A percentile compares a stretch with the other conserved stretches of the same genome.
Evolutionary conservation across 768 basidiomycete genomes (phyloP).

Genomic region (Boletellus ananiceps): DNA sequence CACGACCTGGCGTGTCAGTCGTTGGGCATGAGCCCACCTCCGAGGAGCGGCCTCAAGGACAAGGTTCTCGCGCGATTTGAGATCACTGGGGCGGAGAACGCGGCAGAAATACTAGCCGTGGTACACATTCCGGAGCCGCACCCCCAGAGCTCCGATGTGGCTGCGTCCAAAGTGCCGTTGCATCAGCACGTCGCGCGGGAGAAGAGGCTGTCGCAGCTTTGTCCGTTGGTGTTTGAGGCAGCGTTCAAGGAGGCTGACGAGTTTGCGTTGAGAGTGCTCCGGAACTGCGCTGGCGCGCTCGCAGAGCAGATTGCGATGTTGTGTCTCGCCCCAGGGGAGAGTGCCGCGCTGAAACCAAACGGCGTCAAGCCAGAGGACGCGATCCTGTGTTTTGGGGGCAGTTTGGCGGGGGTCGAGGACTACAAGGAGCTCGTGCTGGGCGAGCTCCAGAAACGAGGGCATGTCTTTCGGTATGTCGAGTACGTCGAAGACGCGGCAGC

Average conservation of each 20-base stretch:
- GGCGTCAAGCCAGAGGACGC: constrained; percentile 50
- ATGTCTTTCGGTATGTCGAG: constrained; percentile 60
- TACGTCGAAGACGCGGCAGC: constrained; percentile 68
- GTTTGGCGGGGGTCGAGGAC: constrained; percentile 55
- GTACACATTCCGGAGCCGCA: constrained; percentile 59
- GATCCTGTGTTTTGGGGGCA: constrained; percentile 77
- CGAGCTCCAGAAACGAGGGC: constrained; percentile 51
- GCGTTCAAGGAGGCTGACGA: constrained; percentile 68
- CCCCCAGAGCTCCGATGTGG: constrained; percentile 21
- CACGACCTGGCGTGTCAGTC: constrained; percentile 50
- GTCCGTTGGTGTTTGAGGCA: constrained; percentile 72
- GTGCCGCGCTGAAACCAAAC: constrained; percentile 26
- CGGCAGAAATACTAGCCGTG: constrained; percentile 58
- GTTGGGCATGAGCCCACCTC: constrained; percentile 21
- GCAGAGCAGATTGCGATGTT: constrained; percentile 57
- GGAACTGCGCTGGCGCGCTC: constrained; percentile 47
- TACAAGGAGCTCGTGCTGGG: constrained; percentile 57
- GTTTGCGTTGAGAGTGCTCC: constrained; percentile 58
- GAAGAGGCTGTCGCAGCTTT: constrained; percentile 68
- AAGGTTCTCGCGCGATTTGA: constrained; percentile 54
- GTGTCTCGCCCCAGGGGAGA: constrained; percentile 35
- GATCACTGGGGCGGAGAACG: constrained; percentile 39
- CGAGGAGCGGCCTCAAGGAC: constrained; percentile 36
- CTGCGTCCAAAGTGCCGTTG: constrained; percentile 19
- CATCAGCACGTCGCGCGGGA: constrained; percentile 47